Evolutionary conservation across 345 rosid genomes (phyloP), one percentile per base, ranked within the genome.

Genomic region (Citrus medica): DNA sequence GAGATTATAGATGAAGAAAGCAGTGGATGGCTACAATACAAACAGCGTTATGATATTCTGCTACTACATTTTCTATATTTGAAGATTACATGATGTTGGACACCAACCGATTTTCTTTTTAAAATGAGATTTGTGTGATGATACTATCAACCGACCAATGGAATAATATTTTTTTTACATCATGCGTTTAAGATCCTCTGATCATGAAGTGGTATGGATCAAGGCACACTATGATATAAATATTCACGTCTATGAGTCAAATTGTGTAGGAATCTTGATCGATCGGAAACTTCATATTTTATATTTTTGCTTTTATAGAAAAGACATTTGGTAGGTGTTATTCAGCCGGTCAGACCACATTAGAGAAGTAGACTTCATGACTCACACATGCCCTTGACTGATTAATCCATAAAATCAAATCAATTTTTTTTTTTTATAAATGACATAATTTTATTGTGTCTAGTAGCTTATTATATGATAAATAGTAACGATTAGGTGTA

Each of bases 171-270:
- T 75, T 65, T 7, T 48, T 30, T 33, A 65, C 51, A 75, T 51
- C 71, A 32, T n/a, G 69, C 63, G 71, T 65, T 76, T 33, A 25
- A 64, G 73, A 67, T 35, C 55, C 37, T 51, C 37, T 67, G 53
- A 76, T 64, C 53, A 48, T 65, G 28, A 37, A 10, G 4, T 33
- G 32, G 62, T 76, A 64, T 16, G 63, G 42, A 25, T 24, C 9
- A 9, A 67, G 55, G 24, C 16, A 9, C 55, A 53, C 19, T 64
- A 2, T 17, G 32, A 63, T 63, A 42, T 46, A 75, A 62, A 38
- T 60, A 25, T 61, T 24, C 59, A 40, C 5, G 17, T 19, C 8
- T 71, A 55, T 10, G 58, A 5, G 2, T 6, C 75, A 33, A 56
- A 10, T 10, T 63, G 22, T 1, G 28, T 27, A 75, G 70, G 46